Evolutionary conservation across 78 protist genomes (phyloP).

Genomic region (Anaeramoeba ignava): DNA sequence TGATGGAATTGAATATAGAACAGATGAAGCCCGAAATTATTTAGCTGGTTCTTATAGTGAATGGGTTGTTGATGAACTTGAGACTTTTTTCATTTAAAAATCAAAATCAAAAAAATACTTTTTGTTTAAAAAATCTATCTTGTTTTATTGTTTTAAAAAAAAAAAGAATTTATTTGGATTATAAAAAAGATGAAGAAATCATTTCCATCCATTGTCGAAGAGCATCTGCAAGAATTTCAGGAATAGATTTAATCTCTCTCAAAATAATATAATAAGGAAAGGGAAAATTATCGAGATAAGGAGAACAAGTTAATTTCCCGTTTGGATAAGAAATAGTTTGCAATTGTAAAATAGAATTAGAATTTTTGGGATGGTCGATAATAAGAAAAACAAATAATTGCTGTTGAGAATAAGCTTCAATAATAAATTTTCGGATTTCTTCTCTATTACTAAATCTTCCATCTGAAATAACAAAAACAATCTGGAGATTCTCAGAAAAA

Average conservation of each 20-base stretch:
- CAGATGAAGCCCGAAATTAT: too few relatives aligned
- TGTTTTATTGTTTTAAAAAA: too few relatives aligned
- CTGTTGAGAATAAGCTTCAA: not conserved
- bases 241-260: slow-evolving; percentile 65
- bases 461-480: not conserved
- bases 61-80: too few relatives aligned
- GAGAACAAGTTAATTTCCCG: slow-evolving; percentile 12
- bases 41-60: too few relatives aligned
- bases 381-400: not conserved
- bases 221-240: slow-evolving; percentile 75
- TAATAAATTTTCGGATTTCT: not conserved
- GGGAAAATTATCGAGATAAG: slow-evolving; percentile 76
- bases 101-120: too few relatives aligned
- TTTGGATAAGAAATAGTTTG: not conserved
- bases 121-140: too few relatives aligned
- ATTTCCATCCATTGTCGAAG: slow-evolving; percentile 92
- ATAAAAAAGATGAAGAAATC: not conserved
- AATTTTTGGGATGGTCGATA: not conserved
- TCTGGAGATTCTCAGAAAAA: not conserved
- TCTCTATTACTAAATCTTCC: not conserved
- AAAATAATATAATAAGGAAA: slow-evolving; percentile 84
- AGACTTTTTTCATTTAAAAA: too few relatives aligned
- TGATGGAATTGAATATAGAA: too few relatives aligned
- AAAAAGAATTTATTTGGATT: not conserved
- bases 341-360: not conserved